Evolutionary conservation across 73 alveolate genomes (phyloP).

Genomic region (Blepharisma stoltei): DNA sequence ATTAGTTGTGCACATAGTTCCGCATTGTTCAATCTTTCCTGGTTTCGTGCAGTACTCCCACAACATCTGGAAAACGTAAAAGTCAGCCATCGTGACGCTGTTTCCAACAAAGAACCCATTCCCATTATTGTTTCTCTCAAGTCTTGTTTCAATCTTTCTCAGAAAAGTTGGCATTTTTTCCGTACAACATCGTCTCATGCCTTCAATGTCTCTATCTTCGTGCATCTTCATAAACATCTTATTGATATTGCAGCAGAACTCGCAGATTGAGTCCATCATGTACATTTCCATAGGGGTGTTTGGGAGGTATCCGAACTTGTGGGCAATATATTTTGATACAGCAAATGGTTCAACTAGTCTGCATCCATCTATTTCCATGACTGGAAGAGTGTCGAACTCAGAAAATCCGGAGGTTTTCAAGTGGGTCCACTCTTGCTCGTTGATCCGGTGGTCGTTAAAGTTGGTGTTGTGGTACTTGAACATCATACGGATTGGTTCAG

Average conservation of each 20-base stretch:
- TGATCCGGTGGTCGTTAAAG: neutral
- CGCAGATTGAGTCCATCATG: too few species aligned
- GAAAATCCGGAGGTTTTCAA: too few species aligned
- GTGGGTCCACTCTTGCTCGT: too few species aligned
- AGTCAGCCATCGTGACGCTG: neutral
- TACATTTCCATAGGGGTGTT: too few species aligned
- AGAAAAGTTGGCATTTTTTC: neutral
- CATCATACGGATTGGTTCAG: constrained; percentile 40
- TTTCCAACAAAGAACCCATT: constrained; percentile 13
- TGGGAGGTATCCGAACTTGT: too few species aligned
- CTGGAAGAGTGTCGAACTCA: constrained; percentile 20
- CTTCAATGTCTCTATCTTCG: neutral
- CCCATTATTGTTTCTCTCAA: neutral
- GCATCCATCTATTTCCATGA: constrained; percentile 14
- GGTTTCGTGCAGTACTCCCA: too few species aligned
- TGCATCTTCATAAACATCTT: too few species aligned
- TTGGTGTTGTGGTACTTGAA: constrained; percentile 13
- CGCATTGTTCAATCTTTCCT: too few species aligned
- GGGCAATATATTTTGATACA: neutral
- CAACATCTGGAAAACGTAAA: neutral
- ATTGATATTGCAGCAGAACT: too few species aligned
- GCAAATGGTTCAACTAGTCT: neutral
- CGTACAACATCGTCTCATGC: neutral
- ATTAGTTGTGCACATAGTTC: too few species aligned
- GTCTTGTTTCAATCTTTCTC: neutral